Base-by-base conservation (phyloP, 257 asterid species). In the Lavandula angustifolia region DNA sequence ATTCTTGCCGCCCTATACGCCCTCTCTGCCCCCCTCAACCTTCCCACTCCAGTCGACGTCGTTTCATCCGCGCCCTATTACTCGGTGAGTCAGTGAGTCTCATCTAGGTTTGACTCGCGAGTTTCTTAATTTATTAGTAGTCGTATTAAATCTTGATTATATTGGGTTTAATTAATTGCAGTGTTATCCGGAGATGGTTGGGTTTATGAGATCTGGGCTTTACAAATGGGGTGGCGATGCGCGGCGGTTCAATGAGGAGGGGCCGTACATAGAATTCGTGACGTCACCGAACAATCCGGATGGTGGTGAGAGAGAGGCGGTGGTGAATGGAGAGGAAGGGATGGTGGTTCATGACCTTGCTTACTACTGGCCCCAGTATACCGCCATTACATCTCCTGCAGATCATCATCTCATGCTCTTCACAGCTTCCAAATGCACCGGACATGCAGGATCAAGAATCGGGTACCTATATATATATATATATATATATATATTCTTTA, bases 321-420 rank as follows among this genome's bases (percentile, higher is more conserved):
- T 84, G 9, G 91, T 89, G 40, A 82, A 87, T 35, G 47, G 73
- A 7, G 54, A 66, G 4, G 27, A 76, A 57, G 95, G 95, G 56
- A 71, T 43, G 71, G 49, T 77, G 2, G 64, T 92, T 43, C 78
- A 89, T 62, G 96, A 92, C 48, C 80, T 89, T 9, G 97, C 96
- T 14, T 92, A 89, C 60, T 89, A 89, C 54, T 92, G 99, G 97
- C 97, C 97, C 0, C 97, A 89, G 0, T 87, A 87, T 73, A 87
- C 91, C 0, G 79, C 95, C 35, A 84, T 87, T 34, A 75, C 97
- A n/a, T 52, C 87, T 13, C 70, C 91, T 29, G 79, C 80, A 5
- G 78, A 85, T 73, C 68, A 77, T 40, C 91, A 87, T 53, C 29
- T 92, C 12, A 89, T 92, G 97, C 80, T 92, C 1, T 92, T 92